Evolutionary conservation across 2,329 filamentous ascomycete species (phyloP), one percentile per base, ranked within the genome.

Genomic region (Aspergillus sp.): DNA sequence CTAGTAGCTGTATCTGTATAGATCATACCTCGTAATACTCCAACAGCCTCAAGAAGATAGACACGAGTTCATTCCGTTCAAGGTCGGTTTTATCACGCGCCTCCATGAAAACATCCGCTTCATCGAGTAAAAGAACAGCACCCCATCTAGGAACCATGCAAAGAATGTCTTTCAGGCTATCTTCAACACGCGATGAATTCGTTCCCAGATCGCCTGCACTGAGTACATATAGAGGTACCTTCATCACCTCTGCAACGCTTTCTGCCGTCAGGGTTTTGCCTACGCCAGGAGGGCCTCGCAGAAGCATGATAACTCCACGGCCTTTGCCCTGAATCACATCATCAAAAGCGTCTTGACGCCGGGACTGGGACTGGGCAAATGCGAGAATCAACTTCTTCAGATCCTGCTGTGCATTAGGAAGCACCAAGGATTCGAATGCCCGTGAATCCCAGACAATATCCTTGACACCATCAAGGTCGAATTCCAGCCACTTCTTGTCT

Each of bases 221-320:
- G 64, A 78, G 70, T 40, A 68, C 62, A 52, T 73, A 77, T 0
- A 79, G 60, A 2, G 76, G 76, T 1, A 71, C 70, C 29, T 68
- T 62, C 67, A 77, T 74, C 40, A 71, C 61, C 45, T 78, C 75
- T 1, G 76, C 74, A 19, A 76, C 66, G 44, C 66, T 68, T 50
- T 76, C 74, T 5, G 70, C 72, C 4, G 74, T 76, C 26, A 75
- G 54, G 0, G 76, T 79, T 59, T 79, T 79, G 10, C 76, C 76
- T 2, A 77, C 73, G 3, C 76, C 76, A 0, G 76, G 75, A 0
- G 71, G 71, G 2, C 75, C 76, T 36, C 64, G 68, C 2, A 79
- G 66, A 4, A 78, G 64, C 44, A 78, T 62, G 43, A 78, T 75
- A 42, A 77, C 68, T 7, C 76, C 75, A 11, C 66, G 65, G 9